Evolutionary conservation across 345 rosid species (phyloP).

Genomic region (Leavenworthia alabamica): DNA sequence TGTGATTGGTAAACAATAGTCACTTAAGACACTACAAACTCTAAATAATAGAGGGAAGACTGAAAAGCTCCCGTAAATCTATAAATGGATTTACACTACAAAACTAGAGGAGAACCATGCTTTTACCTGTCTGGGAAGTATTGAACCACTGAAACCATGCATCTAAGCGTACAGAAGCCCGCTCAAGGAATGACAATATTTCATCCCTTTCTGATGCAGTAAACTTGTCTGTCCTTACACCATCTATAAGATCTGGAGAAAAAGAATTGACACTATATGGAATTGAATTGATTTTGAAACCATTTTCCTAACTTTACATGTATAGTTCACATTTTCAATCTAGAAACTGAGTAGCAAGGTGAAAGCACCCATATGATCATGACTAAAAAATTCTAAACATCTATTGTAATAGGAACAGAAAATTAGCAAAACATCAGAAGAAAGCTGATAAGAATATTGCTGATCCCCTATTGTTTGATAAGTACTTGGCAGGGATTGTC

Average conservation of each 20-base stretch:
- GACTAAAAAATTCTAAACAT: constrained; percentile 2
- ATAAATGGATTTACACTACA: neutral
- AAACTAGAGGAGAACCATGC: neutral
- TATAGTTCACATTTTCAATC: neutral
- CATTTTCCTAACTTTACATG: neutral
- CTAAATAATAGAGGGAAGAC: constrained; percentile 7
- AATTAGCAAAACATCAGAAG: neutral
- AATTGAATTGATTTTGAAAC: constrained; percentile 3
- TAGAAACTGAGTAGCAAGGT: constrained; percentile 8
- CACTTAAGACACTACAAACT: neutral
- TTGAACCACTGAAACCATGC: constrained; percentile 97
- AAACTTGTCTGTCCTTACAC: constrained; percentile 53
- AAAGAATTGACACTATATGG: constrained; percentile 3
- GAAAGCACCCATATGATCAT: neutral
- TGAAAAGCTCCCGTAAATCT: neutral
- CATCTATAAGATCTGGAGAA: constrained; percentile 62
- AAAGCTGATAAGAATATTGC: neutral
- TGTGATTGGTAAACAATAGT: neutral
- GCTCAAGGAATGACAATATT: constrained; percentile 61
- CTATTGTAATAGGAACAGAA: neutral
- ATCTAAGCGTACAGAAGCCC: constrained; percentile 79
- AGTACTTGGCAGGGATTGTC: neutral
- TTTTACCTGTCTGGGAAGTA: constrained; percentile 76
- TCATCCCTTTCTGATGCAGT: constrained; percentile 49
- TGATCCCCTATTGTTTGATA: neutral